Conservation (phyloP, 176 grass and related monocot species). For the Chrysopogon serrulatus region DNA sequence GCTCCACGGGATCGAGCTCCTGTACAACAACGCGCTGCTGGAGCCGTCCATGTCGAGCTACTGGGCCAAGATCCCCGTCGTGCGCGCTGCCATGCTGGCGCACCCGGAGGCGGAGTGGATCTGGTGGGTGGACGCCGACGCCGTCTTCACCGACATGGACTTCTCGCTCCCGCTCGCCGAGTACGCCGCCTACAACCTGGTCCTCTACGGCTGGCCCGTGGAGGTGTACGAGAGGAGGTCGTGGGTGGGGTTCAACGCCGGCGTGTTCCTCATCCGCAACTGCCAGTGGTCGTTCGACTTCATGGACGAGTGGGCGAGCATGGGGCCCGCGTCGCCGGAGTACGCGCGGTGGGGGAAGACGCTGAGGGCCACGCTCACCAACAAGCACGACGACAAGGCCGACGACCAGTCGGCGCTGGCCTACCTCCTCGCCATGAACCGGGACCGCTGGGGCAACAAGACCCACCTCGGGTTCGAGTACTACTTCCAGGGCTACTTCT, state of each 20-base stretch:
- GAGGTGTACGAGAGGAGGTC: constrained; percentile 45
- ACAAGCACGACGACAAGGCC: constrained; percentile 36
- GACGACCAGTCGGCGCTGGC: constrained; percentile 72
- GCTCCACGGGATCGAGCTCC: constrained; percentile 50
- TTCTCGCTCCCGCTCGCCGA: constrained; percentile 47
- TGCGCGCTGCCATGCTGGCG: constrained; percentile 73
- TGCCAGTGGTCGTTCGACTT: constrained; percentile 92
- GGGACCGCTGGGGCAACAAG: constrained; percentile 37
- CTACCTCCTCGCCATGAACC: constrained; percentile 36
- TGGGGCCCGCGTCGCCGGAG: constrained; percentile 36
- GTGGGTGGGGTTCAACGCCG: constrained; percentile 86
- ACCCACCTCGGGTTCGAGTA: constrained; percentile 37
- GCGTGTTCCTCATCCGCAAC: constrained; percentile 88
- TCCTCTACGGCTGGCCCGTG: constrained; percentile 56
- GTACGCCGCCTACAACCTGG: constrained; percentile 46
- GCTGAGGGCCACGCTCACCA: constrained; percentile 15
- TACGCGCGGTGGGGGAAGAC: constrained; percentile 28
- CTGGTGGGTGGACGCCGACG: constrained; percentile 93
- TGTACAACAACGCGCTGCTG: constrained; percentile 67
- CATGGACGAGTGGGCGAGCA: constrained; percentile 49
- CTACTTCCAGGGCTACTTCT: constrained; percentile 78
- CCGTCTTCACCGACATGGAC: constrained; percentile 88
- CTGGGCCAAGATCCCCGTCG: constrained; percentile 74
- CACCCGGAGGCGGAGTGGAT: constrained; percentile 89
- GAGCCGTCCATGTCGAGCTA: constrained; percentile 50